phyloP scores from a whole-genome alignment of 1,139 yeast genomes.

The Meyerozyma guilliermondii region DNA sequence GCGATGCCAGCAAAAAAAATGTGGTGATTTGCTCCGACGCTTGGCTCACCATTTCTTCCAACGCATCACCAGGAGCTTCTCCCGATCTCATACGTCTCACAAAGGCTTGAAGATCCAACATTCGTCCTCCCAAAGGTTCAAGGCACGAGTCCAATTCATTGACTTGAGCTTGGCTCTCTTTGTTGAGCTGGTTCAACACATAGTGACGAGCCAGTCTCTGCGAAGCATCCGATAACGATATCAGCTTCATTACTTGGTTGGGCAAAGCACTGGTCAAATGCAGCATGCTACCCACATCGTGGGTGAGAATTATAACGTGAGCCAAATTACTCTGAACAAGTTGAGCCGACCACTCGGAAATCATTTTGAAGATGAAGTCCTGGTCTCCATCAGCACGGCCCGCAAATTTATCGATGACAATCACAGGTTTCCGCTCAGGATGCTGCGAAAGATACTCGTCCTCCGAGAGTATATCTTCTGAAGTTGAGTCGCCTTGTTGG shows the following conservation, averaged over 20 bases:
- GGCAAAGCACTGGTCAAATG: constrained; percentile 70
- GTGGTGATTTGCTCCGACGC: constrained; percentile 87
- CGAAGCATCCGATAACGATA: constrained; percentile 79
- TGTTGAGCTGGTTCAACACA: constrained; percentile 55
- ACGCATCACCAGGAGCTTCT: constrained; percentile 72
- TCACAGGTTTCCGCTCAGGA: constrained; percentile 83
- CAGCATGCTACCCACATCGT: constrained; percentile 75
- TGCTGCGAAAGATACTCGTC: constrained; percentile 81
- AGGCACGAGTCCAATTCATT: constrained; percentile 50
- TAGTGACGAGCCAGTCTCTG: constrained; percentile 64
- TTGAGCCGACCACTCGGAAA: constrained; percentile 87
- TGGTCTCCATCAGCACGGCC: constrained; percentile 52
- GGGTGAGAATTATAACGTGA: constrained; percentile 82
- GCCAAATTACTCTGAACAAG: constrained; percentile 76
- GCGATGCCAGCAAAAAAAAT: constrained; percentile 47
- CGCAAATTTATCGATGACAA: constrained; percentile 72
- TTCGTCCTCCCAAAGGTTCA: constrained; percentile 86
- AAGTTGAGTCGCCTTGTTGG: constrained; percentile 1
- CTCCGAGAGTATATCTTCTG: constrained; percentile 39
- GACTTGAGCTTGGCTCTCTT: constrained; percentile 17
- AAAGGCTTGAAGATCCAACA: constrained; percentile 89
- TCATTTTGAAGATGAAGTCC: constrained; percentile 63
- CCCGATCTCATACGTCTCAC: constrained; percentile 85
- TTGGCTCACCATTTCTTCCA: constrained; percentile 74
- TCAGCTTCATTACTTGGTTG: constrained; percentile 75